Base-by-base conservation (phyloP, 2,329 filamentous ascomycete species). In the Fusarium haematococcum region DNA sequence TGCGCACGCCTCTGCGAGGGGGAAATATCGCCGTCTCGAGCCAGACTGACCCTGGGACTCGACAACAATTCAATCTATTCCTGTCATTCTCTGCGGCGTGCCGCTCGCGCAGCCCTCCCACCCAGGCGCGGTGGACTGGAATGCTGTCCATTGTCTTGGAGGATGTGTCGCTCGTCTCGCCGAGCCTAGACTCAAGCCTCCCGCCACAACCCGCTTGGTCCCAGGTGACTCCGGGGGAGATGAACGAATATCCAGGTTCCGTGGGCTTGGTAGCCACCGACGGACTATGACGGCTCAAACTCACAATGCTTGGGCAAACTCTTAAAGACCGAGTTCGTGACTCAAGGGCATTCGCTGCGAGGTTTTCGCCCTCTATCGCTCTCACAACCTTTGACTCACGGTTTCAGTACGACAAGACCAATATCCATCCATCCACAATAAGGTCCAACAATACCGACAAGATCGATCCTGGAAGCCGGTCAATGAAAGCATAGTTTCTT, bases 131-230 rank as follows among this genome's bases (percentile, higher is more conserved):
- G 18, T 56, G 35, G 63, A 74, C 77, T 79, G 75, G 77, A 79
- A 79, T 79, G 77, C 39, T 70, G 50, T n/a, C 54, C 63, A 50
- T 67, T 52, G 61, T 67, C 60, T 65, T 66, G 56, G 56, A 54
- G 63, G 68, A 65, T 58, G 65, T 65, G 63, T 73, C 67, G 63
- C 63, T 62, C 65, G 58, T 66, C 45, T 73, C 63, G 68, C 57
- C 50, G 66, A 77, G 77, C 74, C 77, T 73, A 76, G 77, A 78
- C 77, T 73, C 70, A 77, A 79, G 76, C 76, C 77, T 75, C 67
- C 74, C 76, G 77, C 77, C 77, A 79, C 77, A 66, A 39, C 52
- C 71, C 74, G 68, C 76, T 70, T 70, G 60, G 52, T 71, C 33
- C 63, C 68, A 73, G 63, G 65, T 76, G 68, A 69, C 73, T 75